Evolutionary conservation across 495 filamentous ascomycete species (phyloP), one percentile per base, ranked within the genome.

Genomic region (Talaromyces thailandensis): DNA sequence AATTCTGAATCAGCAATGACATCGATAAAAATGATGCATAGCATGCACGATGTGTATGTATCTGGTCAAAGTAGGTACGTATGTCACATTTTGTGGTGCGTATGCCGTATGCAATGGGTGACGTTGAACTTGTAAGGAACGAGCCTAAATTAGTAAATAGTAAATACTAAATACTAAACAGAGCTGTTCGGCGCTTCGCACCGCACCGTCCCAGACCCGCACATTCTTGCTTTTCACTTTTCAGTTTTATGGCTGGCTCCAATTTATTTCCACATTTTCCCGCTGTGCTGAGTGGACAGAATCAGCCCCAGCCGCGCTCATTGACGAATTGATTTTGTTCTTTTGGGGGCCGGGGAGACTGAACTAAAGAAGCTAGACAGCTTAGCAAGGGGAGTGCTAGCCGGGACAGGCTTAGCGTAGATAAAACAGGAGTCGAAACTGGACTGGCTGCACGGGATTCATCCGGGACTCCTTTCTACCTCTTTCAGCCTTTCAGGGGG

Each of bases 171-270:
- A n/a, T n/a, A n/a, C n/a, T n/a, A n/a, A n/a, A n/a, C n/a, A 56
- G 52, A 31, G 55, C 55, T 50, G 28, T 55, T 26, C 51, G 26
- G 51, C 59, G 59, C 59, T 61, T 61, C 59, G 59, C 59, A 50
- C 59, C 59, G 59, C 59, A n/a, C 59, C 58, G 58, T 48, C 24
- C 25, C 45, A n/a, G 43, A 24, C 35, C 58, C 55, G 23, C 52
- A 2, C 52, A 26, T 29, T 56, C 16, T 31, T 26, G 23, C 52
- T n/a, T n/a, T 26, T 56, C 16, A 7, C 26, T 6, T 56, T 29
- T 29, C 52, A 14, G 24, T 56, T 25, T 25, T 26, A 12, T 29
- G 24, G 23, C 26, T 31, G 16, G 52, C 25, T 56, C 26, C 26
- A 23, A 4, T 23, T 50, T 52, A 23, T 24, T 16, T 52, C 24